Evolutionary conservation across 2,329 filamentous ascomycete species (phyloP), one percentile per base, ranked within the genome.

Genomic region (Fusarium mexicanum): DNA sequence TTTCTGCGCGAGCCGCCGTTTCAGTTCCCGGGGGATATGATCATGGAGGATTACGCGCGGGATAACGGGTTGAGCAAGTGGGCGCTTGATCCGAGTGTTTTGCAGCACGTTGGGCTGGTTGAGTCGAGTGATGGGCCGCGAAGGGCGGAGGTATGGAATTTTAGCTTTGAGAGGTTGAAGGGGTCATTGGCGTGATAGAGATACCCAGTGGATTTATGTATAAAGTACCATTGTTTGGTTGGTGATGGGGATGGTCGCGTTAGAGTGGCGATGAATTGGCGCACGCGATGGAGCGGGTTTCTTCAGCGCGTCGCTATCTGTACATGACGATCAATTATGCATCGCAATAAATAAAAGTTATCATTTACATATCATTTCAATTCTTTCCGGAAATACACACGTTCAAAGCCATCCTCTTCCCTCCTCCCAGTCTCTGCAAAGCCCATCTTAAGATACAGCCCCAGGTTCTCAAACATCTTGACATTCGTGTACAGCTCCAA

Each of bases 1-100:
- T 58, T 81, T 31, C 69, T 82, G 10, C 71, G 78, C 12, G 71
- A 78, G 18, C 81, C 81, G 13, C 81, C 81, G 5, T 83, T 69
- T n/a, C 69, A 77, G 29, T 82, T 81, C 41, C 76, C 81, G 0
- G 82, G 80, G 5, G 82, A 84, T 55, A 79, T 80, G 78, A 79
- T 82, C 31, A 76, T 82, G 47, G 82, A 84, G 66, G 79, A 77
- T 16, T 81, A 80, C 53, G 81, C 81, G 4, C 67, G 77, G 40
- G 76, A 80, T 3, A 63, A 76, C 11, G 71, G 71, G 16, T 57
- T 81, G 54, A 72, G 70, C 5, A 83, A 83, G 58, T 84, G 82
- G 81, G 82, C 83, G 10, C 75, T 83, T 35, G 80, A 82, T 22
- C 81, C 81, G 41, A 82, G 81, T 37, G 80, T 84, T 4, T 76